Conservation (phyloP, 129 eudicot genomes). For the Glebionis coronaria region DNA sequence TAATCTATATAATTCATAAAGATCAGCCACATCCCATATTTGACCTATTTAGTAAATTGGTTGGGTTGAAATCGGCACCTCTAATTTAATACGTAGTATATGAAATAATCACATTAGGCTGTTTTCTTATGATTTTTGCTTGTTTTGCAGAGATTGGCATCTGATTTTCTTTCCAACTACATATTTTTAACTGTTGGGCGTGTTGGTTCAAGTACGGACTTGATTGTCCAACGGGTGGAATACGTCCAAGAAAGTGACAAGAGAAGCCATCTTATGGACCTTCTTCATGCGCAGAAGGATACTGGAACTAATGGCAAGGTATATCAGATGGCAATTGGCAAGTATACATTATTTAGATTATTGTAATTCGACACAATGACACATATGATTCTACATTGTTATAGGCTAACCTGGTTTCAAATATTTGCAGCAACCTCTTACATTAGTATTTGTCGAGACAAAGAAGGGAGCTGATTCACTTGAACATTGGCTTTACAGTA, state of each 20-base stretch:
- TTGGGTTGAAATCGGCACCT: neutral
- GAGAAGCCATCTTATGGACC: constrained; percentile 79
- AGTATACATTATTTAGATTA: neutral
- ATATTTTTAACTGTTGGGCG: constrained; percentile 39
- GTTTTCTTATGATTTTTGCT: constrained; percentile 12
- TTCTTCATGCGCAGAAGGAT: constrained; percentile 38
- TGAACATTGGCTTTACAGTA: constrained; percentile 58
- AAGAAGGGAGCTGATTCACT: constrained; percentile 75
- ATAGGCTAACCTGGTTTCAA: neutral
- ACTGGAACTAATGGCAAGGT: constrained; percentile 58
- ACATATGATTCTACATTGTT: neutral
- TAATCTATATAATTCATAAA: neutral
- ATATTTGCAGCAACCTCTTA: constrained; percentile 63
- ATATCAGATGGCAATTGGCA: neutral
- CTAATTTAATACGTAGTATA: neutral
- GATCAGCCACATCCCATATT: neutral
- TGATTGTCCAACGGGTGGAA: constrained; percentile 67
- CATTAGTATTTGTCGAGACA: constrained; percentile 69
- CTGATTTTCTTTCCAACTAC: constrained; percentile 40
- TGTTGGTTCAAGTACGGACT: constrained; percentile 46
- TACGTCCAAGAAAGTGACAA: constrained; percentile 66
- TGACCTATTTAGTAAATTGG: neutral
- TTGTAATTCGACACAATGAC: neutral
- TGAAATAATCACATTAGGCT: neutral
- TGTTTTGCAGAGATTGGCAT: constrained; percentile 34